Conservation (phyloP, 495 filamentous ascomycete genomes). For the Rhypophila decipiens region DNA sequence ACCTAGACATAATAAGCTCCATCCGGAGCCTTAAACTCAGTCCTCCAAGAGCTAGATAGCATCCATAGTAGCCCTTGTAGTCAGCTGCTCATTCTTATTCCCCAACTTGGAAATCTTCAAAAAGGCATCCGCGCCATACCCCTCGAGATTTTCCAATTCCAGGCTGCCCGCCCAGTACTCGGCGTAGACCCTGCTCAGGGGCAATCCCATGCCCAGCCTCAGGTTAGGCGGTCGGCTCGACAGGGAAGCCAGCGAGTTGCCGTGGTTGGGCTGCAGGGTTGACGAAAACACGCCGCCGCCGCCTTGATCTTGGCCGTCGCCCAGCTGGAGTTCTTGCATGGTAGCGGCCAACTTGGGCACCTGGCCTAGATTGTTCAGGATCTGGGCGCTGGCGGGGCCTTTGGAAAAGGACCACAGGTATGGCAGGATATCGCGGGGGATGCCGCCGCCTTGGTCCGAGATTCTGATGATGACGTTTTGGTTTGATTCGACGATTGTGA, state of each 20-base stretch:
- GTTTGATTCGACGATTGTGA: constrained; percentile 87
- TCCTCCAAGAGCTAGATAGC: no score
- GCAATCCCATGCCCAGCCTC: constrained; percentile 86
- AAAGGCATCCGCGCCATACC: constrained; percentile 97
- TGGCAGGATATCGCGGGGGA: constrained; percentile 76
- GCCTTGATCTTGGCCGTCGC: not conserved
- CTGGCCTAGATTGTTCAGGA: constrained; percentile 72
- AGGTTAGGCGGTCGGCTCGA: constrained; percentile 80
- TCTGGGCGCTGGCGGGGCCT: constrained; percentile 64
- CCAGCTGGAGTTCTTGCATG: constrained; percentile 68
- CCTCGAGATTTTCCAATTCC: constrained; percentile 88
- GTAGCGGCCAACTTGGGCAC: constrained; percentile 94
- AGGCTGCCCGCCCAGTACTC: constrained; percentile 97
- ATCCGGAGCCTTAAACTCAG: no score
- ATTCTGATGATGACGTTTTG: constrained; percentile 97
- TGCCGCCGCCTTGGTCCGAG: constrained; percentile 90
- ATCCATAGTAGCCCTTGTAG: constrained; percentile 81
- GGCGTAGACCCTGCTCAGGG: constrained; percentile 90
- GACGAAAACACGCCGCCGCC: constrained; percentile 4
- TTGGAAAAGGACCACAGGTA: constrained; percentile 96
- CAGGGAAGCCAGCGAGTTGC: constrained; percentile 67
- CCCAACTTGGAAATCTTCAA: constrained; percentile 94
- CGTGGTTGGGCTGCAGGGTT: constrained; percentile 22
- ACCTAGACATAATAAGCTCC: no score
- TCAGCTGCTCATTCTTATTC: constrained; percentile 97